A percentile compares a stretch with the other conserved stretches of the same genome.
Evolutionary conservation across 2,329 filamentous ascomycete genomes (phyloP).

Genomic region (Claviceps purpurea): DNA sequence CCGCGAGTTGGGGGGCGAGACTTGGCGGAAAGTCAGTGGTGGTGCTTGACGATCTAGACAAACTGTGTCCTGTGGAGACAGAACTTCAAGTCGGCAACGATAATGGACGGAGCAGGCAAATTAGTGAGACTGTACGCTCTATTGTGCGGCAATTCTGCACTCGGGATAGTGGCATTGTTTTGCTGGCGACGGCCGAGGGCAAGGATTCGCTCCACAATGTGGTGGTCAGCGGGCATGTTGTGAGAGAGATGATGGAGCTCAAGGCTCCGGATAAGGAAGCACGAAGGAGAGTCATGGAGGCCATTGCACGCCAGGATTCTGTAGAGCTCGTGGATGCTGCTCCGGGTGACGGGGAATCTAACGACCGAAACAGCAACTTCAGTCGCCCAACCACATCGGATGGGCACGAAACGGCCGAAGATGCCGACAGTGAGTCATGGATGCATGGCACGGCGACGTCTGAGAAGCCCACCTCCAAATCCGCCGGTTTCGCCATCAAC

Average conservation of each 20-base stretch:
- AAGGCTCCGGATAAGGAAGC: slow-evolving; percentile 91
- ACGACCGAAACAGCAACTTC: slow-evolving; percentile 25
- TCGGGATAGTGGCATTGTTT: slow-evolving; percentile 64
- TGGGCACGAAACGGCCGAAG: slow-evolving; percentile 24
- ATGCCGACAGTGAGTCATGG: slow-evolving; percentile 52
- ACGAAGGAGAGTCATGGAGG: slow-evolving; percentile 69
- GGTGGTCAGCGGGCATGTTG: slow-evolving; percentile 80
- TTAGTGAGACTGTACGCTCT: slow-evolving; percentile 77
- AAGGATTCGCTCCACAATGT: slow-evolving; percentile 89
- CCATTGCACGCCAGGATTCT: slow-evolving; percentile 49
- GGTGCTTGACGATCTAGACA: slow-evolving; percentile 85
- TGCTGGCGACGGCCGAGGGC: slow-evolving; percentile 81
- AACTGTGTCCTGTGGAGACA: slow-evolving; percentile 83
- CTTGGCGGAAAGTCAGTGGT: slow-evolving; percentile 74
- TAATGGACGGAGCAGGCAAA: slow-evolving; percentile 81
- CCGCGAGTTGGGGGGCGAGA: slow-evolving; percentile 80
- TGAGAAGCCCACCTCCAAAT: slow-evolving; percentile 18
- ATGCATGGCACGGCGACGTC: slow-evolving; percentile 55
- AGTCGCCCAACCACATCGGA: slow-evolving; percentile 46
- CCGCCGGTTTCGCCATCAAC: slow-evolving; percentile 59
- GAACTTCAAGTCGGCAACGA: slow-evolving; percentile 89
- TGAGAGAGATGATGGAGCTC: slow-evolving; percentile 77
- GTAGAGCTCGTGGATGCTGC: slow-evolving; percentile 9
- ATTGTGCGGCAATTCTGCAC: slow-evolving; percentile 76
- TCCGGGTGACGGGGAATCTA: slow-evolving; percentile 16